These are phyloP conservation scores for Podaxis sp. DNA, from an alignment of 768 basidiomycete genomes.

Conservation along the genomic window DNA sequence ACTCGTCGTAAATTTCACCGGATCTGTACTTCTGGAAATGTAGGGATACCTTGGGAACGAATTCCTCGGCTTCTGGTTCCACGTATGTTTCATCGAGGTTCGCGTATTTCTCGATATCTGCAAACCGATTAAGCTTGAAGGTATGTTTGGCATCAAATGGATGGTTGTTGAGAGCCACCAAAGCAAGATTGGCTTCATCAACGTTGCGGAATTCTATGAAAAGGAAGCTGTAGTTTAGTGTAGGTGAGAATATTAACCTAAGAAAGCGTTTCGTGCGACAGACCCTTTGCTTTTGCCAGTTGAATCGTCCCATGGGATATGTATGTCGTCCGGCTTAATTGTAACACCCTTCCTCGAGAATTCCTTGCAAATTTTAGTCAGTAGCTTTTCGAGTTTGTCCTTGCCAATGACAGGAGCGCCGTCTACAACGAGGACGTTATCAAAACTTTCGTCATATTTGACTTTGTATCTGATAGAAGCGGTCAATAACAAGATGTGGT, in stretches of 20 bases:
- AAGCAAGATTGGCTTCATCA: conserved; percentile 70
- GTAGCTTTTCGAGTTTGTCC: conserved; percentile 77
- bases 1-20: conserved; percentile 15
- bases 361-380: conserved; percentile 80
- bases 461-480: conserved; percentile 70
- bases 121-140: conserved; percentile 84
- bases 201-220: conserved; percentile 78
- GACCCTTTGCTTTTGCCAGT: conserved; percentile 92
- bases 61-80: conserved; percentile 75
- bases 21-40: not conserved
- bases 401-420: conserved; percentile 89
- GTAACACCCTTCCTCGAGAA: conserved; percentile 80
- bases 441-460: conserved; percentile 81
- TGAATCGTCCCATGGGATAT: conserved; percentile 84
- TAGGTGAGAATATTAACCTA: conserved; percentile 12
- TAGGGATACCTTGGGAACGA: conserved; percentile 62
- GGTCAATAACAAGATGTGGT: conserved; percentile 2
- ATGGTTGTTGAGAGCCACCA: conserved; percentile 68
- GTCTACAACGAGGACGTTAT: conserved; percentile 91
- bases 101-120: conserved; percentile 83
- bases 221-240: conserved; percentile 53
- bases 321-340: conserved; percentile 76
- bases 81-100: conserved; percentile 75
- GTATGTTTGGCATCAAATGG: conserved; percentile 87
- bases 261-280: conserved; percentile 20